Base-by-base conservation (phyloP, 345 rosid genomes). In the Toxicodendron radicans region DNA sequence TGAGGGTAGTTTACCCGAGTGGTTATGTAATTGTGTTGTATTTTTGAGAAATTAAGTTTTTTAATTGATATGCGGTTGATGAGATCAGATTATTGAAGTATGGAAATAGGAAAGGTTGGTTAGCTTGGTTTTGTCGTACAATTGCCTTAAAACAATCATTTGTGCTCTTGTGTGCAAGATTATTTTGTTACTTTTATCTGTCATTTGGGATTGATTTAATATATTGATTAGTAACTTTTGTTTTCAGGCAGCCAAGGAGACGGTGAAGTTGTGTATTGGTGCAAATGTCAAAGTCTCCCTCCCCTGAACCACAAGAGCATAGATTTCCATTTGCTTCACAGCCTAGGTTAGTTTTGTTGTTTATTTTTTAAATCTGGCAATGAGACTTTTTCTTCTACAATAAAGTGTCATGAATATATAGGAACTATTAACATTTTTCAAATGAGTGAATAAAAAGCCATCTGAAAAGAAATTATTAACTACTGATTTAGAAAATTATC, bases 251-350 rank as follows among this genome's bases (percentile, higher is more conserved):
- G 70, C 67, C 48, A 21, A 76, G 80, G 76, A 68, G 73, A 64
- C 27, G 69, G 76, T 70, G 57, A 56, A 77, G 67, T 66, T 62
- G 63, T 24, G 48, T 65, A 45, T 76, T 60, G 78, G 64, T 78
- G 85, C 87, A 87, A 78, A 92, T 88, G 92, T 83, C 93, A 74
- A 85, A 79, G 83, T 81, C 86, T 73, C 83, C 83, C 72, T 83
- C 88, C 80, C 81, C 88, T 79, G 75, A 78, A 71, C 76, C 71
- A 45, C 83, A 35, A 80, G 86, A 85, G 20, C 70, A 23, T 68
- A 52, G 66, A 49, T 70, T 72, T 71, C 63, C 58, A 60, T 72
- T 83, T 79, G 67, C 83, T 66, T 75, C 80, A 32, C 79, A 48
- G 46, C 57, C 83, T 58, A 75, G 85, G 95, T 88, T 74, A 48